phyloP scores from a whole-genome alignment of 306 rosid species.

The Trichosanthes cucumerina region DNA sequence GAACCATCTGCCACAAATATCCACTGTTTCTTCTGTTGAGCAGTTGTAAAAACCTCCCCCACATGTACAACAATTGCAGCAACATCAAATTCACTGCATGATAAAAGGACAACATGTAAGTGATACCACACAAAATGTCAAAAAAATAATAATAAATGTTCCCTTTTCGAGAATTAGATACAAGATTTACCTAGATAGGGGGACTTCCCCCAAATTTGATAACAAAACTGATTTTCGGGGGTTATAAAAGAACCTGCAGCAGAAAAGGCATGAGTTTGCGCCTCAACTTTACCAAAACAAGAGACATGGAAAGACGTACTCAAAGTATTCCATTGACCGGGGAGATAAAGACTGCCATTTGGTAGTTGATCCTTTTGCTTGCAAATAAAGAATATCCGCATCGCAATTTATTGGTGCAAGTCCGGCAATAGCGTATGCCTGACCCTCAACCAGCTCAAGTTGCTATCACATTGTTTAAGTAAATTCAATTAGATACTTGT shows the following conservation, averaged over 20 bases:
- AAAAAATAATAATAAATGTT: neutral
- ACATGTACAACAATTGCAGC: conserved; percentile 68
- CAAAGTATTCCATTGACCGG: conserved; percentile 32
- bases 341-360: conserved; percentile 66
- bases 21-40: conserved; percentile 73
- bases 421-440: conserved; percentile 59
- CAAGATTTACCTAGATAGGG: conserved; percentile 52
- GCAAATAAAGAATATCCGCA: conserved; percentile 51
- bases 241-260: conserved; percentile 50
- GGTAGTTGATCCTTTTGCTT: conserved; percentile 54
- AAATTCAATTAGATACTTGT: conserved; percentile 11
- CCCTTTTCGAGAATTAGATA: neutral
- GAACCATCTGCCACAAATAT: conserved; percentile 79
- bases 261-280: conserved; percentile 13
- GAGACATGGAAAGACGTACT: conserved; percentile 25
- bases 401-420: conserved; percentile 50
- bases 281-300: neutral
- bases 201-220: conserved; percentile 56
- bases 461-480: conserved; percentile 35
- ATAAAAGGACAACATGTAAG: neutral
- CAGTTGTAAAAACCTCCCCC: conserved; percentile 47
- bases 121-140: conserved; percentile 13
- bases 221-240: conserved; percentile 39
- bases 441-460: conserved; percentile 74
- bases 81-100: conserved; percentile 64